These are phyloP conservation scores for Phytopythium delawarense DNA, from an alignment of 352 stramenopile species.

Conservation along the genomic window DNA sequence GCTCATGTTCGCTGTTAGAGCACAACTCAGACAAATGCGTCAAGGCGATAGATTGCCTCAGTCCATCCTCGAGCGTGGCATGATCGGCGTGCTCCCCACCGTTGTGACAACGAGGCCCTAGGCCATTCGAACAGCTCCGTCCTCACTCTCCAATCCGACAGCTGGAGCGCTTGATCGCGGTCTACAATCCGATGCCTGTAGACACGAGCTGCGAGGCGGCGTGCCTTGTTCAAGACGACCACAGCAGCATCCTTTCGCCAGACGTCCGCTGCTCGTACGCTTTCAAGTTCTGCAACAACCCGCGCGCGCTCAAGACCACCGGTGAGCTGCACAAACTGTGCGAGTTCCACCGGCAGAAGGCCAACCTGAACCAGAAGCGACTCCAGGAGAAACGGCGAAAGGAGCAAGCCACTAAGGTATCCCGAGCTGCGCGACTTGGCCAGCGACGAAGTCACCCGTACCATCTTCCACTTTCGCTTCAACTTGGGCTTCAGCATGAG, in stretches of 20 bases:
- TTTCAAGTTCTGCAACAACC: constrained; percentile 33
- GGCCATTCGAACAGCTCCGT: background rate
- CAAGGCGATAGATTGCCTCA: too few relatives aligned
- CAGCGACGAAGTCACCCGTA: background rate
- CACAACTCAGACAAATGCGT: too few relatives aligned
- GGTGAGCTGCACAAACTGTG: constrained; percentile 35
- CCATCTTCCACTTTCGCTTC: background rate
- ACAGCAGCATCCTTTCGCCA: constrained; percentile 7
- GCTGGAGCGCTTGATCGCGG: background rate
- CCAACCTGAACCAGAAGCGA: constrained; percentile 37
- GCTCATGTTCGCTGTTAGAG: too few relatives aligned
- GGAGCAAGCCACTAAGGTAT: background rate
- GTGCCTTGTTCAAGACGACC: background rate
- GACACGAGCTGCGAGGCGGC: background rate
- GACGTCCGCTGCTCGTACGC: constrained; percentile 24
- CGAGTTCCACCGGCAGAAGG: constrained; percentile 32
- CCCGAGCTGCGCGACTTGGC: background rate
- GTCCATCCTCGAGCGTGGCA: too few relatives aligned
- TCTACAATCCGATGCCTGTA: background rate
- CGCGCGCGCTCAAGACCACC: constrained; percentile 27
- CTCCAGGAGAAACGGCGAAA: constrained; percentile 17
- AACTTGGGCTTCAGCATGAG: background rate
- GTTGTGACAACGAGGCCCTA: too few relatives aligned
- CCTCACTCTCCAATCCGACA: background rate
- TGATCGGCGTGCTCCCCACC: too few relatives aligned